A percentile compares a stretch with the other conserved stretches of the same genome.
Evolutionary conservation across 1,284 basidiomycete genomes (phyloP).

Genomic region (Thelephora terrestris): DNA sequence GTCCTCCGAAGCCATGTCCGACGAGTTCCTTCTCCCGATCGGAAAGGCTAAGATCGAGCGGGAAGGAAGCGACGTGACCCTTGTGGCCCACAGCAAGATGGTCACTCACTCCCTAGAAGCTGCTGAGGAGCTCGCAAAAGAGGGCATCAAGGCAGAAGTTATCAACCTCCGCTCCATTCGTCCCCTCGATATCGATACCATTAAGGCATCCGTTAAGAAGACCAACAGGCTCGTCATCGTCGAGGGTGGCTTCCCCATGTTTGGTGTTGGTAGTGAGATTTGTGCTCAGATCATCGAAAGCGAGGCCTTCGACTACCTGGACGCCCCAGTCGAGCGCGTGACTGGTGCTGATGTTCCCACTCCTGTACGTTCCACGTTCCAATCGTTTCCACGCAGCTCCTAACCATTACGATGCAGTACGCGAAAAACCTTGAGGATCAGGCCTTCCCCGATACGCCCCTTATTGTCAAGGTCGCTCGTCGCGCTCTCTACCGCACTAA

Average conservation of each 20-base stretch:
- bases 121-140: conserved; percentile 87
- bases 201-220: conserved; percentile 95
- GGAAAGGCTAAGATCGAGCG: conserved; percentile 97
- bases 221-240: conserved; percentile 94
- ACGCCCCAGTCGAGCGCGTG: conserved; percentile 95
- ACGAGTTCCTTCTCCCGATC: conserved; percentile 92
- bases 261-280: conserved; percentile 98
- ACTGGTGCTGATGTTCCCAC: conserved; percentile 97
- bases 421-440: conserved; percentile 81
- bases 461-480: conserved; percentile 88
- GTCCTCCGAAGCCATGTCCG: conserved; percentile 89
- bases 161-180: conserved; percentile 95
- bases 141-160: conserved; percentile 96
- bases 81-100: conserved; percentile 97
- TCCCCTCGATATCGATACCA: conserved; percentile 95
- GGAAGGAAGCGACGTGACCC: conserved; percentile 86
- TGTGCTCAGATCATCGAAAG: conserved; percentile 95
- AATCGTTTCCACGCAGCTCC: conserved; percentile 1
- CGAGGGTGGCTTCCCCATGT: conserved; percentile 97
- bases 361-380: conserved; percentile 52
- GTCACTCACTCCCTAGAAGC: conserved; percentile 89
- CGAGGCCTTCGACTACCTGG: conserved; percentile 93
- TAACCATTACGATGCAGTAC: conserved; percentile 44
- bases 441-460: conserved; percentile 83
- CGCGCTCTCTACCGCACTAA: conserved; percentile 84